Percentiles rank a stretch among this genome's conserved stretches.
Conservation (phyloP, 164 flowering plant species). For the Vitis labrusca region DNA sequence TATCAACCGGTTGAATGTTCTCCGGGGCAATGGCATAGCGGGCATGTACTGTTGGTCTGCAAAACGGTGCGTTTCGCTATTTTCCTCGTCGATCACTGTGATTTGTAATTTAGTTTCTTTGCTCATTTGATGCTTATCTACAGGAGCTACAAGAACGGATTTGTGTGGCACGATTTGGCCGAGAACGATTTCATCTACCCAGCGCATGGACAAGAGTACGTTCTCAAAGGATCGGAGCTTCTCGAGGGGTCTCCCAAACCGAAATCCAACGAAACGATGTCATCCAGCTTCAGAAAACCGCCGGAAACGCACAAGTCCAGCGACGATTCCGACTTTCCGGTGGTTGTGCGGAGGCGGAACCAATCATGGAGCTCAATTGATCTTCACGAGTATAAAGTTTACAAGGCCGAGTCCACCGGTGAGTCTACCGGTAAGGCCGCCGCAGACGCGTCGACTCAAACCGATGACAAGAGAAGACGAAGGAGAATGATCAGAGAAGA, state of each 20-base stretch:
- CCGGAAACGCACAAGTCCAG: slow-evolving; percentile 18
- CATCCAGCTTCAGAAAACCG: slow-evolving; percentile 23
- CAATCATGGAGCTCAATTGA: slow-evolving; percentile 84
- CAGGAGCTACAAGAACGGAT: slow-evolving; percentile 93
- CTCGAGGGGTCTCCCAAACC: slow-evolving; percentile 26
- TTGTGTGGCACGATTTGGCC: slow-evolving; percentile 90
- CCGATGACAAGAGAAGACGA: slow-evolving; percentile 58
- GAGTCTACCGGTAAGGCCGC: slow-evolving; percentile 46
- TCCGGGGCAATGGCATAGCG: slow-evolving; percentile 88
- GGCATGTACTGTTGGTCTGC: slow-evolving; percentile 88
- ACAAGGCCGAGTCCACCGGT: slow-evolving; percentile 37
- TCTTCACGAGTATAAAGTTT: slow-evolving; percentile 75
- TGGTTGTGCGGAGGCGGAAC: slow-evolving; percentile 49
- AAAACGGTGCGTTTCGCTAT: slow-evolving; percentile 30
- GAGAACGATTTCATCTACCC: slow-evolving; percentile 86
- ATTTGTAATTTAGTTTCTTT: neutral
- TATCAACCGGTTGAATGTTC: slow-evolving; percentile 59
- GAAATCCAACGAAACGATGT: slow-evolving; percentile 25
- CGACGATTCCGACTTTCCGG: slow-evolving; percentile 37
- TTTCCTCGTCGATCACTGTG: neutral
- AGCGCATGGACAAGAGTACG: slow-evolving; percentile 82
- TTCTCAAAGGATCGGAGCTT: slow-evolving; percentile 93
- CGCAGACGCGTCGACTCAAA: slow-evolving; percentile 83
- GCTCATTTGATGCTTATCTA: neutral
- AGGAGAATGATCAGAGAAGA: slow-evolving; percentile 34